phyloP scores from a whole-genome alignment of 108 stramenopile species.

The Fragilariopsis cylindrus region DNA sequence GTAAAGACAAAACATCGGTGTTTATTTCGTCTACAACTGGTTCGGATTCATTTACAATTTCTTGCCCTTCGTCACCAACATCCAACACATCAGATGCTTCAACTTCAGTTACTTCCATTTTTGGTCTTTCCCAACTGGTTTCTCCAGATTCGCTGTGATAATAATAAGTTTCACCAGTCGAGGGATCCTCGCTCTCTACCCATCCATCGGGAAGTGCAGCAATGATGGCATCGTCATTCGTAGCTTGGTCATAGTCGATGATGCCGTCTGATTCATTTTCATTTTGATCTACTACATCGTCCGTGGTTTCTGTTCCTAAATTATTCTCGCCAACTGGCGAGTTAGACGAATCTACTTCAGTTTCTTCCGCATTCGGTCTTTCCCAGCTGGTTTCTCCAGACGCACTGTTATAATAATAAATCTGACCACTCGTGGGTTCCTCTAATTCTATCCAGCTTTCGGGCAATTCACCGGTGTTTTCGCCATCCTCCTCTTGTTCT shows the following conservation, averaged over 20 bases:
- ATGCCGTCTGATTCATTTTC: too few species aligned
- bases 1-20: slow-evolving; percentile 30
- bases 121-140: slow-evolving; percentile 78
- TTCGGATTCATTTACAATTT: slow-evolving; percentile 22
- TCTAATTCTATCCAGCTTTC: slow-evolving; percentile 60
- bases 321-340: too few species aligned
- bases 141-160: slow-evolving; percentile 82
- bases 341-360: too few species aligned
- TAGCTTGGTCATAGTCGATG: too few species aligned
- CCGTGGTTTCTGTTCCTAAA: too few species aligned
- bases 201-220: too few species aligned
- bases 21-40: too few species aligned
- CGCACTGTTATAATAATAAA: slow-evolving; percentile 56
- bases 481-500: background rate
- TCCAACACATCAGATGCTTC: background rate
- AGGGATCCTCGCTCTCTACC: slow-evolving; percentile 27
- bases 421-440: slow-evolving; percentile 46
- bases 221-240: too few species aligned
- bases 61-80: background rate
- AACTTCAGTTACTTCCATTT: background rate
- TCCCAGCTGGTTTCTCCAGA: slow-evolving; percentile 52
- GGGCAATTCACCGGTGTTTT: background rate
- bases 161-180: slow-evolving; percentile 53
- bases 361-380: slow-evolving; percentile 23
- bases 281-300: too few species aligned